These are phyloP conservation scores for Ophiocordyceps camponoti-rufipedis DNA, from an alignment of 2,329 filamentous ascomycete genomes.

Conservation along the genomic window DNA sequence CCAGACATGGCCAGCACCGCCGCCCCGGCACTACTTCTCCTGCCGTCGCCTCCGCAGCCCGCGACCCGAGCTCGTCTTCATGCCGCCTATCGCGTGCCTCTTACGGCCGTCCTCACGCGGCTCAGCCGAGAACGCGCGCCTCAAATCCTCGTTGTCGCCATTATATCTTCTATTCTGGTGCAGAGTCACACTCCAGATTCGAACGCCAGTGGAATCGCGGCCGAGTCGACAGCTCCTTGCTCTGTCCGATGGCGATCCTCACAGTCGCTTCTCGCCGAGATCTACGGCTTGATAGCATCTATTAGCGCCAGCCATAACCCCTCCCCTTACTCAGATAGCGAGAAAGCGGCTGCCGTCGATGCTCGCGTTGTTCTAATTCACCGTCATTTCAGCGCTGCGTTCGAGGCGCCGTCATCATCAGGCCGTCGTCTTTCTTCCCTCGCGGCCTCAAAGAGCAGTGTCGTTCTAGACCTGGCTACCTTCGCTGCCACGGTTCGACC, in stretches of 20 bases:
- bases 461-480: slow-evolving; percentile 30
- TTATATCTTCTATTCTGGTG: slow-evolving; percentile 41
- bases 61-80: slow-evolving; percentile 30
- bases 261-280: slow-evolving; percentile 54
- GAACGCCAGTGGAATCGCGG: no score
- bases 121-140: slow-evolving; percentile 16
- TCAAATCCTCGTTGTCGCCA: slow-evolving; percentile 29
- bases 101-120: slow-evolving; percentile 33
- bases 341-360: slow-evolving; percentile 54
- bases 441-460: slow-evolving; percentile 24
- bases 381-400: slow-evolving; percentile 20
- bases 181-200: slow-evolving; percentile 16
- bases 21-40: slow-evolving; percentile 33
- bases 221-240: background rate
- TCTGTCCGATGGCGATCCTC: slow-evolving; percentile 42
- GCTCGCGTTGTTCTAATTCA: slow-evolving; percentile 57
- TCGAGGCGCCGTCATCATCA: slow-evolving; percentile 7
- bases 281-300: slow-evolving; percentile 63
- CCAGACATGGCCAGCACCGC: no score
- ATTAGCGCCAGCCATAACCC: slow-evolving; percentile 45
- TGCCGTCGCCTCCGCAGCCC: slow-evolving; percentile 43
- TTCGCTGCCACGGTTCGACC: slow-evolving; percentile 34
- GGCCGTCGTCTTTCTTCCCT: slow-evolving; percentile 14
- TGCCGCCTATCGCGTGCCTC: slow-evolving; percentile 39
- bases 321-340: slow-evolving; percentile 36